Evolutionary conservation across 1,284 basidiomycete genomes (phyloP), one percentile per base, ranked within the genome.

Genomic region (Vanrija sp.): DNA sequence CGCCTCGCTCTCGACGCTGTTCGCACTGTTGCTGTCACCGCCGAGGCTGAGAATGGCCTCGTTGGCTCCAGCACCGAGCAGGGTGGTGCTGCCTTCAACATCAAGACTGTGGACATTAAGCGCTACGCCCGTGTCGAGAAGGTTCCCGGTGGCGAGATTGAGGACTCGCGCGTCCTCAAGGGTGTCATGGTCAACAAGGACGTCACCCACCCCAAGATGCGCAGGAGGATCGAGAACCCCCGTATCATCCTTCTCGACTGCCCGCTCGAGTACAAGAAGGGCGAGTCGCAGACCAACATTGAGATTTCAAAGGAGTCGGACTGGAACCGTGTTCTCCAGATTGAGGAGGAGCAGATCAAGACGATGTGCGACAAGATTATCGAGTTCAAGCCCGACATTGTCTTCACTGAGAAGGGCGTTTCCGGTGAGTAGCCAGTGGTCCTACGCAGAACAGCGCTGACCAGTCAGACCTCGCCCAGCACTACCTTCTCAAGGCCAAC

Each of bases 131-230:
- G 94, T 29, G 91, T 98, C 6, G 95, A 98, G 78, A 98, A 98
- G 80, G 83, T 98, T 6, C 92, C 94, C 2, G 95, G 95, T 21
- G 95, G 94, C 21, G 93, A 95, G 78, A 98, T 98, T 68, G 96
- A 98, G 78, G 84, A 95, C 59, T 91, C 88, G 63, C 78, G 80
- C 55, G 95, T 98, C 1, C 78, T 98, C 58, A 85, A 83, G 58
- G 94, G 95, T 51, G 88, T 98, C 58, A 94, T 98, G 88, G 78
- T 98, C 71, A 98, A 97, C 85, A 98, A 98, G 82, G 95, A 98
- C 75, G 90, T 98, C 65, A 97, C 94, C 0, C 96, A 98, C 77
- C 94, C 95, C 25, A 89, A 91, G 72, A 98, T 98, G 95, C 82
- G 94, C 58, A 79, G 95, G 59, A 81, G 91, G 65, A 98, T 98